A percentile compares a stretch with the other conserved stretches of the same genome.
These are phyloP conservation scores for Penicillium paneum DNA, from an alignment of 2,329 filamentous ascomycete species.

Conservation along the genomic window DNA sequence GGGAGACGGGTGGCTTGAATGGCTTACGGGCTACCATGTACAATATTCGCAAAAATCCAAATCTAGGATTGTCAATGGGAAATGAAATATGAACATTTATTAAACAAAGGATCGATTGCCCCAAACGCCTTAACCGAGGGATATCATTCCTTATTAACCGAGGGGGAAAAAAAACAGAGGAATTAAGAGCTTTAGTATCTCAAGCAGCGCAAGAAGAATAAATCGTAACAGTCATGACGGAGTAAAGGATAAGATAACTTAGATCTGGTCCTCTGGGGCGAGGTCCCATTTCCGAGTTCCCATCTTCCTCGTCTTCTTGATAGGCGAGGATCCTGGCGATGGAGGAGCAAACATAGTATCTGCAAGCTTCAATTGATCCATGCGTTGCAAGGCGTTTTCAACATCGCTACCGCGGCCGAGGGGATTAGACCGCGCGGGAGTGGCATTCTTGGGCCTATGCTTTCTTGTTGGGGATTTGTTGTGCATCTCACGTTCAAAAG, in stretches of 20 bases:
- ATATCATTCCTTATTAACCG: constrained; percentile 18
- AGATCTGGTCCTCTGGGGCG: constrained; percentile 42
- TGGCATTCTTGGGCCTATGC: constrained; percentile 33
- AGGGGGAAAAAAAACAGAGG: constrained; percentile 4
- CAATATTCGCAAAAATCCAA: constrained; percentile 5
- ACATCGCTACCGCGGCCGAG: constrained; percentile 40
- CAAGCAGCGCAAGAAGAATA: constrained; percentile 2
- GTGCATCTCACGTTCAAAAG: constrained; percentile 64
- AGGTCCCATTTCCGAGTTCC: constrained; percentile 49
- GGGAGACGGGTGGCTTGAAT: neutral
- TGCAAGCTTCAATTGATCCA: constrained; percentile 40
- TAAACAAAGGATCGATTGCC: neutral
- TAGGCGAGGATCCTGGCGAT: constrained; percentile 28
- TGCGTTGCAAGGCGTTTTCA: constrained; percentile 38
- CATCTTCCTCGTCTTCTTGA: constrained; percentile 45
- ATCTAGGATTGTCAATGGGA: neutral
- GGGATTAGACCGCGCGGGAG: constrained; percentile 28
- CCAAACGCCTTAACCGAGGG: constrained; percentile 16
- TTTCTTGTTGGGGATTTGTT: constrained; percentile 62
- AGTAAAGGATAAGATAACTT: neutral
- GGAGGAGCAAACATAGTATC: constrained; percentile 32
- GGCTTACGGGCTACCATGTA: constrained; percentile 9
- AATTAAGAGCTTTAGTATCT: constrained; percentile 4
- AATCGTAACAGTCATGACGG: constrained; percentile 21
- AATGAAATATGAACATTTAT: constrained; percentile 1